A percentile compares a stretch with the other conserved stretches of the same genome.
These are phyloP conservation scores for Ustilaginoidea virens DNA, from an alignment of 2,329 filamentous ascomycete species.

Conservation along the genomic window DNA sequence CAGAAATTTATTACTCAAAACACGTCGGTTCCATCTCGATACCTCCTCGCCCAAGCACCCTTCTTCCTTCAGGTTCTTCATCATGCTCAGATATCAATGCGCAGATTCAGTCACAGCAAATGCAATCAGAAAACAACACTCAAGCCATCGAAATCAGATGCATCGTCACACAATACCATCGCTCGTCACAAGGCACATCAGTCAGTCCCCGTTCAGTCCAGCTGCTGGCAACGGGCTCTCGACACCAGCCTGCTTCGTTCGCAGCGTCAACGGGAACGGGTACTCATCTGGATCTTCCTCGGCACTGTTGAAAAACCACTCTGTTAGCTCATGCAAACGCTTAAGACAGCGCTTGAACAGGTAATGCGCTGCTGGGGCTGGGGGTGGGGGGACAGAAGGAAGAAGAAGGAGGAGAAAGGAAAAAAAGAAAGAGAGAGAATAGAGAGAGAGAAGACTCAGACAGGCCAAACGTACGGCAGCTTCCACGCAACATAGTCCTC, in stretches of 20 bases:
- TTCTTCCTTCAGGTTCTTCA: no score
- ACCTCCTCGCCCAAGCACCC: no score
- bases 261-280: conserved; percentile 42
- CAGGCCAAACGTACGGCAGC: conserved; percentile 60
- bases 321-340: no score
- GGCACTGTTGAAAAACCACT: no score
- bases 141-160: no score
- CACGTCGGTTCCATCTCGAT: no score
- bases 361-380: no score
- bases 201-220: conserved; percentile 9
- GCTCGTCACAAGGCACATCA: neutral
- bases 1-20: no score
- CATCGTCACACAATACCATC: no score
- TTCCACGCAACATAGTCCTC: conserved; percentile 99
- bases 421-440: neutral
- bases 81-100: no score
- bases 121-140: neutral
- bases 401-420: neutral
- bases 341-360: no score
- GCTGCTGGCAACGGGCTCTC: conserved; percentile 10
- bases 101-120: no score
- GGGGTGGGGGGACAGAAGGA: neutral
- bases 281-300: conserved; percentile 80
- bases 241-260: conserved; percentile 31
- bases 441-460: neutral